Base-by-base conservation (phyloP, 495 filamentous ascomycete species). In the Aspergillus homomorphus region DNA sequence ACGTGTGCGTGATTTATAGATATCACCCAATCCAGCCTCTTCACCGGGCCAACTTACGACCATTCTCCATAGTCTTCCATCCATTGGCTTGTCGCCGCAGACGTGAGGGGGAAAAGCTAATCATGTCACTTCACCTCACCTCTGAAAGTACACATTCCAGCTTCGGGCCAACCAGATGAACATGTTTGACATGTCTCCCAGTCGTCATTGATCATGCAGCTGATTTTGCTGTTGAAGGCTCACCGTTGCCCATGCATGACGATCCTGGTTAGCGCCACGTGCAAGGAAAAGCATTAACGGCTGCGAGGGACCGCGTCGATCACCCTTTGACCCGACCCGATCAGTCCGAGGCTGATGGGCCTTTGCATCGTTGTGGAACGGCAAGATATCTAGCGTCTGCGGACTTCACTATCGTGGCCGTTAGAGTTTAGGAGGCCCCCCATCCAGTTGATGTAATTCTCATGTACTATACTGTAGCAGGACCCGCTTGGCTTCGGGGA, bases 251-350 rank as follows among this genome's bases (percentile, higher is more conserved):
- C 60, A 66, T 75, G 73, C 70, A 76, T 76, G 69, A 71, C 67
- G 70, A 77, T 73, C 71, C 69, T 62, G 67, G 72, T 68, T 73
- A 77, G 71, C 71, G 72, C 74, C 74, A 77, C 74, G 70, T 74
- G 74, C 68, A 65, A 62, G 57, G 68, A 63, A 30, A 74, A 75
- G 69, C 66, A 69, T 71, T 69, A 74, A 75, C 73, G 71, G 70
- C 72, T 75, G 69, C 67, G 70, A 73, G 73, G 70, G 71, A 77
- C 69, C 67, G 64, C 56, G 73, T 71, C 71, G 74, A 77, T 77
- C 74, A 70, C 68, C 69, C 71, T 72, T 63, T 65, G 65, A n/a
- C 26, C 26, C 26, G 26, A 67, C 63, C 69, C 66, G 70, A 73
- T 73, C 59, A 56, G 57, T 57, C 57, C 54, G 51, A 55, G 52